Evolutionary conservation across 192 early-diverging fungal species (phyloP), one percentile per base, ranked within the genome.

Genomic region (Coemansia sp.): DNA sequence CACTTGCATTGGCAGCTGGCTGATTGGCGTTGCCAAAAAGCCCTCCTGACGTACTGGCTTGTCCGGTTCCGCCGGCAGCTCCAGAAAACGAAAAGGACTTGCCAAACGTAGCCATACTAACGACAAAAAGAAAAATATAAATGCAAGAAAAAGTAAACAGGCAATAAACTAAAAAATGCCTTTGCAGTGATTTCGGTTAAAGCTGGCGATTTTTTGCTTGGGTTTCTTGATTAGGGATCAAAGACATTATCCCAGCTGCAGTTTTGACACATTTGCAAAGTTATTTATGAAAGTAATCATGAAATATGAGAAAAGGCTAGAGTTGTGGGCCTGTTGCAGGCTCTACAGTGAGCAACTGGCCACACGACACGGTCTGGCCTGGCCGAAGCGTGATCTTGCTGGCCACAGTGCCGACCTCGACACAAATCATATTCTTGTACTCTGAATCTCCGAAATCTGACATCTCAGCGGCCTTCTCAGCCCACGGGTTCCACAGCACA

Each of bases 401-500:
- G 23, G 88, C 80, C 9, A 94, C 93, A 15, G 85, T 83, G 14
- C 91, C 91, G 24, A 81, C 87, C 80, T 98, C 96, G 10, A 96
- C 90, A 63, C 96, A 98, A 47, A 98, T 80, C 92, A 95, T 94
- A 19, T 88, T 64, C 60, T 86, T 79, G 69, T 90, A 96, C 75
- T 94, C 94, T 24, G 88, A 88, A 74, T 96, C 85, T 17, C 77
- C 93, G 82, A 97, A 93, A 73, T 98, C 96, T 10, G 82, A 85
- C 90, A 98, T 91, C n/a, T 77, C 87, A 41, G 83, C 73, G 10
- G 96, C 90, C 80, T 93, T 95, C 37, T 92, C 92, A 14, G 84
- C 83, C 96, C 96, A 98, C 6, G 94, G 94, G 65, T 98, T 98
- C 96, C 96, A 98, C 27, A 97, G 89, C 38, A 97, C 79, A 76